A percentile compares a stretch with the other conserved stretches of the same genome.
Conservation (phyloP, 371 early-diverging fungal species). For the Encephalitozoon intestinalis region DNA sequence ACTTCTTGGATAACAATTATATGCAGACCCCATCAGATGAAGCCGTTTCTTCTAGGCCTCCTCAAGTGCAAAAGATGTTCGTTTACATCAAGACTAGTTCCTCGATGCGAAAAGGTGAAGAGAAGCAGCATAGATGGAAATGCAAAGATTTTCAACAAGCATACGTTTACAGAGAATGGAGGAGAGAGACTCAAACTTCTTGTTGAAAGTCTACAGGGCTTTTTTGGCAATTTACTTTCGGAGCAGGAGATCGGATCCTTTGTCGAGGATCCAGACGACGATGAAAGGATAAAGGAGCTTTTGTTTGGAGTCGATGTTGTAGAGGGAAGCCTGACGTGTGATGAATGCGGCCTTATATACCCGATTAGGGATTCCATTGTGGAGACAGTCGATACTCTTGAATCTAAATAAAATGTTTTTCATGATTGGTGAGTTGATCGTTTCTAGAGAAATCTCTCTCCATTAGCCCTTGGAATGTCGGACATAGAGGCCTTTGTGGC, state of each 20-base stretch:
- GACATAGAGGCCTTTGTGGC: background rate
- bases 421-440: background rate
- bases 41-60: conserved; percentile 11
- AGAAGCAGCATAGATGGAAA: background rate
- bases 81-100: background rate
- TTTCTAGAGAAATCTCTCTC: background rate
- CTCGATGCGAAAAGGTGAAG: background rate
- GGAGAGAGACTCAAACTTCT: background rate
- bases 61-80: conserved; percentile 35
- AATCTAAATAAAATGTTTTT: background rate
- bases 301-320: conserved; percentile 25
- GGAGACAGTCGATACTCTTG: conserved; percentile 22
- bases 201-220: background rate
- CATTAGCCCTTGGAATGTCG: background rate
- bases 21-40: conserved; percentile 1
- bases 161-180: background rate
- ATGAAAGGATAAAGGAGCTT: conserved; percentile 13
- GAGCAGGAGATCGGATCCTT: background rate
- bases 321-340: background rate
- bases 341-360: conserved; percentile 13
- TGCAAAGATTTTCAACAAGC: background rate
- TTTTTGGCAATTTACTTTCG: background rate
- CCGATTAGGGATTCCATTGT: conserved; percentile 28
- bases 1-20: background rate
- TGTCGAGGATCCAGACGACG: background rate